These are phyloP conservation scores for Straminergon stramineum DNA, from an alignment of 225 moss, liverwort and hornwort genomes.

Conservation along the genomic window DNA sequence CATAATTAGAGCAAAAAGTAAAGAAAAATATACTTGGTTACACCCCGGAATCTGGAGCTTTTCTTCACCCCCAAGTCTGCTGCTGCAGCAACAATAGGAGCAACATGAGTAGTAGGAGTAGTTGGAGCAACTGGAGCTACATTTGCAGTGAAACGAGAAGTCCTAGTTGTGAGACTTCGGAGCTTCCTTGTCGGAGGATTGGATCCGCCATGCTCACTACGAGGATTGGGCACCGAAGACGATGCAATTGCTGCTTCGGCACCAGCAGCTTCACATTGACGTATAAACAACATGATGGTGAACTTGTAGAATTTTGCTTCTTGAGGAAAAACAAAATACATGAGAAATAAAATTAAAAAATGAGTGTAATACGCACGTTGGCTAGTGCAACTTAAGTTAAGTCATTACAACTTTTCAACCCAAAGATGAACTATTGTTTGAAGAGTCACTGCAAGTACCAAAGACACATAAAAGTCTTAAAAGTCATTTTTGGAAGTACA, in stretches of 20 bases:
- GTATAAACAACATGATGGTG: not conserved
- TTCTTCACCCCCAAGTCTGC: not conserved
- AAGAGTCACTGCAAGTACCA: not conserved
- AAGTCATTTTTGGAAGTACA: not conserved
- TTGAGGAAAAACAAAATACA: accelerated
- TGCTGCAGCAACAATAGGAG: too few species aligned
- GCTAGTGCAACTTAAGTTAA: too few species aligned
- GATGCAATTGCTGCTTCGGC: not conserved
- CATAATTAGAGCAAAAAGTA: not conserved
- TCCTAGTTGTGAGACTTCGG: not conserved
- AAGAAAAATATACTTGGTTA: not conserved
- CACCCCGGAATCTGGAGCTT: slow-evolving; percentile 17
- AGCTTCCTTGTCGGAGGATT: not conserved
- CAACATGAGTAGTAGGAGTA: not conserved
- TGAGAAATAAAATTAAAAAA: too few species aligned
- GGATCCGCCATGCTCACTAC: not conserved
- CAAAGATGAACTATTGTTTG: not conserved
- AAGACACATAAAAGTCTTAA: too few species aligned
- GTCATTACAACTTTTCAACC: not conserved
- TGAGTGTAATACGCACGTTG: too few species aligned
- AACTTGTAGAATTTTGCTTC: not conserved
- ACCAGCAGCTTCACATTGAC: not conserved
- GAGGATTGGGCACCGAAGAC: not conserved
- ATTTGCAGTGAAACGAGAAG: not conserved
- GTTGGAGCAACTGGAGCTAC: not conserved